A percentile compares a stretch with the other conserved stretches of the same genome.
phyloP scores from a whole-genome alignment of 1,139 yeast genomes.

The Yamadazyma mexicana region DNA sequence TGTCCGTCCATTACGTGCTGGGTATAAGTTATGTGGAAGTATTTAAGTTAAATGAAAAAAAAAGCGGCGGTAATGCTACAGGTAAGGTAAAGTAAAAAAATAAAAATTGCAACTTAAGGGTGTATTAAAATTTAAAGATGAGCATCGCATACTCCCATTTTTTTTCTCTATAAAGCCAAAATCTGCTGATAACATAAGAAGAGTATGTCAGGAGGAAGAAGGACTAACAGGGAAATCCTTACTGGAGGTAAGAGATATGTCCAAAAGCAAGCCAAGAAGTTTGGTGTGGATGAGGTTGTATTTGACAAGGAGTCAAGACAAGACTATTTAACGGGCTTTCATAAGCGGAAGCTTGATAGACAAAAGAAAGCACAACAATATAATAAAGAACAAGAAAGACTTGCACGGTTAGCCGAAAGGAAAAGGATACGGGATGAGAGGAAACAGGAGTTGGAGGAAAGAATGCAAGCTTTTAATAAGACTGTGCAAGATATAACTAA shows the following conservation, averaged over 20 bases:
- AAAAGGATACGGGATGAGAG: slow-evolving; percentile 68
- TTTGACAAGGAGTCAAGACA: slow-evolving; percentile 73
- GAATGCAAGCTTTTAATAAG: slow-evolving; percentile 57
- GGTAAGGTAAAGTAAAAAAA: background rate
- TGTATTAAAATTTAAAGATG: slow-evolving; percentile 13
- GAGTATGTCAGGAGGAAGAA: slow-evolving; percentile 17
- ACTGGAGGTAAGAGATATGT: slow-evolving; percentile 86
- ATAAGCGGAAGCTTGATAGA: slow-evolving; percentile 85
- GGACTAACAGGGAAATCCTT: slow-evolving; percentile 76
- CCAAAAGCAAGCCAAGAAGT: slow-evolving; percentile 60
- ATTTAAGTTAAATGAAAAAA: background rate
- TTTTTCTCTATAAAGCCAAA: background rate
- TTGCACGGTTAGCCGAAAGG: slow-evolving; percentile 75
- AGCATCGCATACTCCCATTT: slow-evolving; percentile 14
- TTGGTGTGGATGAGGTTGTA: slow-evolving; percentile 75
- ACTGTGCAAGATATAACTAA: slow-evolving; percentile 48
- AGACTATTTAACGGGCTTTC: slow-evolving; percentile 92
- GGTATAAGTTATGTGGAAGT: background rate
- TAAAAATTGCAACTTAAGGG: slow-evolving; percentile 1
- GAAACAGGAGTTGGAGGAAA: slow-evolving; percentile 62
- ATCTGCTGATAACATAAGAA: background rate
- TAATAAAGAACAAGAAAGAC: slow-evolving; percentile 72
- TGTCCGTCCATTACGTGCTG: slow-evolving; percentile 39
- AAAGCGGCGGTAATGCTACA: background rate
- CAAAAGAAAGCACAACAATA: slow-evolving; percentile 81